phyloP scores from a whole-genome alignment of 352 stramenopile species.

The Phytophthora ohioensis region DNA sequence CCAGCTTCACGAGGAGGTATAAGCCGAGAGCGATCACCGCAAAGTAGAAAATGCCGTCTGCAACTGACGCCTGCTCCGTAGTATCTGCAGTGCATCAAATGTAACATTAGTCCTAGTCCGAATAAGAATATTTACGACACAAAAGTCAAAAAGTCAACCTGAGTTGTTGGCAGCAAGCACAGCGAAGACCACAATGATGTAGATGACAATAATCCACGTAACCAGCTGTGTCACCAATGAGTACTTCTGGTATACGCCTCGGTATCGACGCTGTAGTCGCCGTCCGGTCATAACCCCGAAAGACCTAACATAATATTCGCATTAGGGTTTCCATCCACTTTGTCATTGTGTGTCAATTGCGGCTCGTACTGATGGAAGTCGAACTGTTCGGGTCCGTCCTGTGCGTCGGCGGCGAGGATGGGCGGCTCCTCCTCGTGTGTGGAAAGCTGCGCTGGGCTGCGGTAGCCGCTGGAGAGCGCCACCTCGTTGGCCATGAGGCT shows the following conservation, averaged over 20 bases:
- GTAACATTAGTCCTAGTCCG: conserved; percentile 4
- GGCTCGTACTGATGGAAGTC: conserved; percentile 45
- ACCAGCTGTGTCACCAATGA: conserved; percentile 59
- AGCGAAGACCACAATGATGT: conserved; percentile 59
- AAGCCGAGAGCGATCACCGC: conserved; percentile 52
- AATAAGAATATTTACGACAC: neutral
- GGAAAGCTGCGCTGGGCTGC: conserved; percentile 15
- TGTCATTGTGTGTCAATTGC: neutral
- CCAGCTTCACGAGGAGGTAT: conserved; percentile 76
- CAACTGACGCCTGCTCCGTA: conserved; percentile 34
- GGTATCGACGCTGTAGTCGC: conserved; percentile 60
- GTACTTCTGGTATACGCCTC: conserved; percentile 69
- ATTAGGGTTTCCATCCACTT: conserved; percentile 8
- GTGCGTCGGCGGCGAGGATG: conserved; percentile 10
- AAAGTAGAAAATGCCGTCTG: conserved; percentile 64
- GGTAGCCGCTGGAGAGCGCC: conserved; percentile 15
- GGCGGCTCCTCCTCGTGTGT: conserved; percentile 28
- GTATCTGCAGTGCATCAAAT: conserved; percentile 2
- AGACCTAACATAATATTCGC: conserved; percentile 36
- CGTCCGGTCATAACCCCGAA: conserved; percentile 69
- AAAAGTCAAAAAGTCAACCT: conserved; percentile 9
- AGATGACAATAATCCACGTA: conserved; percentile 64
- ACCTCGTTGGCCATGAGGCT: conserved; percentile 48
- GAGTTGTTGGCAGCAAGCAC: conserved; percentile 42
- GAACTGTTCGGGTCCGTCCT: conserved; percentile 49